Evolutionary conservation across 1,284 basidiomycete genomes (phyloP).

Genomic region (Trametes pubescens): DNA sequence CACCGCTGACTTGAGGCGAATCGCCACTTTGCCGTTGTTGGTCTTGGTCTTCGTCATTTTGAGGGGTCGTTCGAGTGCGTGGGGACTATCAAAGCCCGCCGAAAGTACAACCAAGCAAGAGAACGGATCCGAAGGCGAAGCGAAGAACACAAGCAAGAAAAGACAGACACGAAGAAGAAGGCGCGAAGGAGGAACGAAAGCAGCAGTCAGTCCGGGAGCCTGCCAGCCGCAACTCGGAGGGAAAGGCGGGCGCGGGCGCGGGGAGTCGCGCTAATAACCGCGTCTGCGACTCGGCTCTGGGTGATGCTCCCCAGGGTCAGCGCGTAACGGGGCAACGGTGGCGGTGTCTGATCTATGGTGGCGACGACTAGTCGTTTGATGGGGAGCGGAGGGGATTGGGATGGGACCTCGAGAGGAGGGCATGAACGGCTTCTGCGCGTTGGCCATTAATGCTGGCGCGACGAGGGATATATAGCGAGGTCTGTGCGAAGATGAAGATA

Average conservation of each 20-base stretch:
- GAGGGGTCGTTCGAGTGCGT: background rate
- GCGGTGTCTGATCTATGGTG: conserved; percentile 25
- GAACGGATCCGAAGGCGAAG: conserved; percentile 1
- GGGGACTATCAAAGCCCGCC: conserved; percentile 33
- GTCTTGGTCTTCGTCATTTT: conserved; percentile 14
- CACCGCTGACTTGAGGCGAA: conserved; percentile 28
- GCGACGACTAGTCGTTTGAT: conserved; percentile 27
- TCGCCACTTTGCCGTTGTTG: conserved; percentile 12
- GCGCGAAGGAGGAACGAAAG: background rate
- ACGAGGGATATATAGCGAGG: conserved; percentile 1
- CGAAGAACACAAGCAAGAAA: background rate
- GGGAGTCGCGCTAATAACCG: conserved; percentile 22
- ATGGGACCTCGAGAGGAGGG: background rate
- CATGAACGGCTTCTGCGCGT: background rate
- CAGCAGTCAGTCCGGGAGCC: conserved; percentile 18
- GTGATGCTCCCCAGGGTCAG: conserved; percentile 16
- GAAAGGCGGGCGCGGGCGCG: conserved; percentile 18
- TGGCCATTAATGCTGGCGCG: background rate
- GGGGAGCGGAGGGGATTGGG: conserved; percentile 3
- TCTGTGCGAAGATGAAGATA: background rate
- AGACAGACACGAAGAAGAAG: background rate
- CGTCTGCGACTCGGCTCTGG: background rate
- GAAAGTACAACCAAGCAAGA: conserved; percentile 11
- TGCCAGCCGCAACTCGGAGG: conserved; percentile 20
- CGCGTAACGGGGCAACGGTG: conserved; percentile 24